These are phyloP conservation scores for Kwoniella sp. DNA, from an alignment of 768 basidiomycete species.

Conservation along the genomic window DNA sequence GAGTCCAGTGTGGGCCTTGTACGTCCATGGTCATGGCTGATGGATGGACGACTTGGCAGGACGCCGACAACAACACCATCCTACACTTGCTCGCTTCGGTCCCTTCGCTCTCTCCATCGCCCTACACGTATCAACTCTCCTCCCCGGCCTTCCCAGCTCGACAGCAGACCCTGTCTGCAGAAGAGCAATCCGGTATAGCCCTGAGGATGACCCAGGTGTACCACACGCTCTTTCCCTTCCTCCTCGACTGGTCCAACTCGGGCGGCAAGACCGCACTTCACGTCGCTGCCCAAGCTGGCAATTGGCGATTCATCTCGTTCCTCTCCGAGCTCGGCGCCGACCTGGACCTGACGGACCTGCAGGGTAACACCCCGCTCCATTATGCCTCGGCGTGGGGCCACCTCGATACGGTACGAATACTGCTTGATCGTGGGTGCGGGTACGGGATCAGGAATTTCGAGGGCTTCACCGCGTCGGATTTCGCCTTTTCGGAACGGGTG, in stretches of 20 bases:
- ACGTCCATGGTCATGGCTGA: no score
- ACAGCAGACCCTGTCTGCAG: conserved; percentile 8
- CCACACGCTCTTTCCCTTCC: conserved; percentile 76
- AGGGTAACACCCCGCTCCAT: conserved; percentile 88
- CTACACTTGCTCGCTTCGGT: conserved; percentile 87
- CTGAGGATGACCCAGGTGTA: conserved; percentile 84
- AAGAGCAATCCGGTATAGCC: conserved; percentile 53
- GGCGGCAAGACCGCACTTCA: conserved; percentile 88
- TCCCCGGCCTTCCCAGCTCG: conserved; percentile 18
- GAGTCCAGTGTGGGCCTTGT: no score
- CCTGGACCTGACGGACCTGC: conserved; percentile 79
- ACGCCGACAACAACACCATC: conserved; percentile 86
- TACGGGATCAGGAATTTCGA: conserved; percentile 79
- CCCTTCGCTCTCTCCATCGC: conserved; percentile 52
- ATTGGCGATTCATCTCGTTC: conserved; percentile 68
- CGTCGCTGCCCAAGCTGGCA: conserved; percentile 79
- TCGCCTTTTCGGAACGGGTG: conserved; percentile 66
- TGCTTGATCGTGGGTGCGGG: conserved; percentile 85
- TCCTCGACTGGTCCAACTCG: conserved; percentile 86
- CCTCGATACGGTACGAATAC: conserved; percentile 65
- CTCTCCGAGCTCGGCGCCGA: conserved; percentile 87
- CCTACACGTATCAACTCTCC: conserved; percentile 20
- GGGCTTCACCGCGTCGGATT: conserved; percentile 87
- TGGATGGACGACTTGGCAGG: no score
- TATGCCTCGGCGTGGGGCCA: conserved; percentile 55